Evolutionary conservation across 2,329 filamentous ascomycete species (phyloP), one percentile per base, ranked within the genome.

Genomic region (Pseudocercospora vitis): DNA sequence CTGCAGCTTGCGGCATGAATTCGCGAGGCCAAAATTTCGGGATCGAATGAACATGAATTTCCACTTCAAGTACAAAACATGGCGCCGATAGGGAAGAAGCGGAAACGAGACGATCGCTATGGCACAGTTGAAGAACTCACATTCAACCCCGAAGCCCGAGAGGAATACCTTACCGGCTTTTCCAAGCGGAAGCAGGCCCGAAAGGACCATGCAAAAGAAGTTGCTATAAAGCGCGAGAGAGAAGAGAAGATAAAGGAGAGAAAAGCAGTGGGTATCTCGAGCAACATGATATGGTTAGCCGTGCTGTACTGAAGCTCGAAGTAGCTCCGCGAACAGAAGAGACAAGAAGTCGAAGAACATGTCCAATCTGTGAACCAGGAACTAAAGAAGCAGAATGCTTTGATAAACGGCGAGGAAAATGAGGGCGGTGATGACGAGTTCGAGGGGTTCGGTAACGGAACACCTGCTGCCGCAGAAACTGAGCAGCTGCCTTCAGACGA

Each of bases 161-260:
- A 87, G 60, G 91, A 97, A 67, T 99, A 89, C 69, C 79, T 99
- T 53, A 96, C 91, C 0, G 94, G 94, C 2, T 99, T 99, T 74
- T 91, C 92, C 77, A 99, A 97, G 79, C 87, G 94, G 72, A 97
- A 96, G 73, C 76, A 88, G 49, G 87, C 90, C 70, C 82, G 94
- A 31, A 84, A 86, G 62, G 95, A 95, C 75, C 79, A 86, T 71
- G 92, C 92, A 1, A 88, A 94, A 68, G 90, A 94, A 62, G 79
- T 87, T 63, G 89, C 89, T 3, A 85, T 83, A 40, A 87, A 89
- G 72, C 85, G 81, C 68, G 90, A 86, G 44, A 84, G 86, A 46
- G 82, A 91, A 66, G 91, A 96, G 70, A 88, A 81, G 68, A 81
- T 91, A 53, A 76, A 81, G 53, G 77, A 87, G 52, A 80, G 92